Evolutionary conservation across 2,329 filamentous ascomycete genomes (phyloP), one percentile per base, ranked within the genome.

Genomic region (Scleromitrula shiraiana): DNA sequence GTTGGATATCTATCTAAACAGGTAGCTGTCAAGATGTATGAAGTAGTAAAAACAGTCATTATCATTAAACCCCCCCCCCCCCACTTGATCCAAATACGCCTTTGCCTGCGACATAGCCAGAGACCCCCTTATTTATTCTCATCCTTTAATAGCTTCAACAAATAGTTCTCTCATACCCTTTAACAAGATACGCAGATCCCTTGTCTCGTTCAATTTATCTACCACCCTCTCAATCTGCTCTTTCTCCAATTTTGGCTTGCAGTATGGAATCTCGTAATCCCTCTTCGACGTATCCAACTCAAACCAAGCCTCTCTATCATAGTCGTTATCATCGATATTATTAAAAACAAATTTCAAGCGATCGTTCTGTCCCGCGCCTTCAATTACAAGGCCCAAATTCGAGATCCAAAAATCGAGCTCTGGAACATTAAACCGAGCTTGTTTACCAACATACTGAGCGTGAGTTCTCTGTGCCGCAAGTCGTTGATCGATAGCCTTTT

Each of bases 401-500:
- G 84, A 85, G 65, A 95, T 86, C 93, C 93, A 98, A 64, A 97
- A 97, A 57, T 90, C 86, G 38, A 98, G 75, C 70, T 98, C 93
- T 0, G 93, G 93, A 36, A 87, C 78, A 67, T 98, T 97, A 67
- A 91, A 86, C 27, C 88, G 80, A 46, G 85, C 80, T 69, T 97
- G 91, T 2, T 83, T 78, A 59, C 94, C 88, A 30, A 95, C 73
- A 58, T 88, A 82, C 53, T 79, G 76, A 40, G 85, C 81, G 64
- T 87, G 81, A 53, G 78, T 78, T 43, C 80, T 74, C 67, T 89
- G 85, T 10, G 83, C 82, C n/a, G 83, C 82, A 19, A 85, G 69
- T 33, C 79, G 76, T 24, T 77, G 71, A 46, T 85, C 81, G 54
- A 91, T 88, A 46, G 82, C 77, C 50, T 74, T 75, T 60, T 89